These are phyloP conservation scores for Waltergamsia citrina DNA, from an alignment of 2,329 filamentous ascomycete species.

Conservation along the genomic window DNA sequence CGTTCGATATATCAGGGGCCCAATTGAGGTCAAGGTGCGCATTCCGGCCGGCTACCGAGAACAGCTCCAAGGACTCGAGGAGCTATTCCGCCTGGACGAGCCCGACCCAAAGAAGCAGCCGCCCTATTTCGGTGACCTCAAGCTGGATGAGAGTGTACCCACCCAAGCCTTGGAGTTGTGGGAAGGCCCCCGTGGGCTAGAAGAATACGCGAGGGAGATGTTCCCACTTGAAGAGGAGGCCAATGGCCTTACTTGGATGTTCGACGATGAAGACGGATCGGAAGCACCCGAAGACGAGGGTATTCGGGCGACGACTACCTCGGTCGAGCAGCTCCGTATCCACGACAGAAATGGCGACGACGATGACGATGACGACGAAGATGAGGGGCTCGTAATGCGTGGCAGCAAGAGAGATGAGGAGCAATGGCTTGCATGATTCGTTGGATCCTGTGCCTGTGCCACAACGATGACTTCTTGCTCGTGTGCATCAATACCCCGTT, in stretches of 20 bases:
- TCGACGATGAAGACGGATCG: slow-evolving; percentile 41
- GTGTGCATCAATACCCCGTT: no score
- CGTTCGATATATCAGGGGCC: slow-evolving; percentile 67
- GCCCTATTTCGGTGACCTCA: slow-evolving; percentile 51
- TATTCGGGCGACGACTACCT: slow-evolving; percentile 20
- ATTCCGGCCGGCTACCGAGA: slow-evolving; percentile 83
- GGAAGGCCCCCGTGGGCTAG: slow-evolving; percentile 83
- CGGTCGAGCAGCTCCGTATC: slow-evolving; percentile 28
- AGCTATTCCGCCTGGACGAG: slow-evolving; percentile 43
- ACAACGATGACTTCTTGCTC: no score
- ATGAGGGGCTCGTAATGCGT: slow-evolving; percentile 49
- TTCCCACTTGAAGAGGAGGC: slow-evolving; percentile 92
- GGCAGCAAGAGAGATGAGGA: slow-evolving; percentile 48
- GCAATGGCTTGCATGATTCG: slow-evolving; percentile 47
- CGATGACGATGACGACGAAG: slow-evolving; percentile 40
- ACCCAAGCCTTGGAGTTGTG: slow-evolving; percentile 72
- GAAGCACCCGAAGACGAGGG: slow-evolving; percentile 23
- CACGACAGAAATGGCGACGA: slow-evolving; percentile 36
- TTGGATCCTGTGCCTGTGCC: no score
- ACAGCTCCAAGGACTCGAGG: slow-evolving; percentile 65
- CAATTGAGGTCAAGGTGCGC: slow-evolving; percentile 76
- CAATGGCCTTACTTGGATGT: slow-evolving; percentile 92
- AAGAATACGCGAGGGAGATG: slow-evolving; percentile 90
- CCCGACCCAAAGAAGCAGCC: slow-evolving; percentile 47
- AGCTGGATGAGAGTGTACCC: slow-evolving; percentile 56